Conservation (phyloP, 2,329 filamentous ascomycete genomes). For the Apiospora sp. region DNA sequence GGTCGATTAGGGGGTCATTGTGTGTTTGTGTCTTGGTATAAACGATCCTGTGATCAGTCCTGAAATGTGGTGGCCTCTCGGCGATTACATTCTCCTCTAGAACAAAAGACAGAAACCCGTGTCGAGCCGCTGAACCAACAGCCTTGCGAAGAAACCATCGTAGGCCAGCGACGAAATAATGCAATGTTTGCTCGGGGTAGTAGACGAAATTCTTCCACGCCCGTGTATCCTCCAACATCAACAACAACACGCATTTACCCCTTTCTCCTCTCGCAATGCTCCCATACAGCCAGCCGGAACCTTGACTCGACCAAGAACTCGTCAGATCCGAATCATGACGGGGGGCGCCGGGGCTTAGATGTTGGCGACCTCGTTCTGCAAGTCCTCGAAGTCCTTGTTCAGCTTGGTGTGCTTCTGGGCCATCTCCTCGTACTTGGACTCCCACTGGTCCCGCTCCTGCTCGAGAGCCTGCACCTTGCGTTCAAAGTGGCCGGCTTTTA, state of each 20-base stretch:
- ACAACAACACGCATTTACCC: conserved; percentile 11
- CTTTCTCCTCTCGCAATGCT: conserved; percentile 15
- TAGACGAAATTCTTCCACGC: conserved; percentile 6
- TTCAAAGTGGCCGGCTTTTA: conserved; percentile 99
- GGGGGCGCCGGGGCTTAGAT: conserved; percentile 64
- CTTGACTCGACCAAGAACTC: conserved; percentile 23
- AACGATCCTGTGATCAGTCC: conserved; percentile 24
- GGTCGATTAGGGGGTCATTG: conserved; percentile 3
- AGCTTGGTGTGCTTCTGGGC: conserved; percentile 83
- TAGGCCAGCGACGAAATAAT: conserved; percentile 25
- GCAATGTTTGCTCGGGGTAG: conserved; percentile 24
- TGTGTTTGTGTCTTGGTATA: conserved; percentile 21
- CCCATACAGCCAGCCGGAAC: conserved; percentile 1
- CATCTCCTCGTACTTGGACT: conserved; percentile 98
- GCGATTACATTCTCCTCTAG: conserved; percentile 24
- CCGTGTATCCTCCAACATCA: conserved; percentile 21
- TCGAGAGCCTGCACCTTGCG: conserved; percentile 98
- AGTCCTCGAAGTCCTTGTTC: conserved; percentile 90
- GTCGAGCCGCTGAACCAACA: conserved; percentile 16
- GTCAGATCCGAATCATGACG: conserved; percentile 2
- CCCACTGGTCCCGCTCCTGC: conserved; percentile 90
- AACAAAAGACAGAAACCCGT: conserved; percentile 22
- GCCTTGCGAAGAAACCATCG: conserved; percentile 24
- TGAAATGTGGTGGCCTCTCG: conserved; percentile 24
- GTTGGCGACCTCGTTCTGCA: conserved; percentile 91